Percentiles rank a stretch among this genome's conserved stretches.
Conservation (phyloP, 192 early-diverging fungal species). For the Helicostylum pulchrum region DNA sequence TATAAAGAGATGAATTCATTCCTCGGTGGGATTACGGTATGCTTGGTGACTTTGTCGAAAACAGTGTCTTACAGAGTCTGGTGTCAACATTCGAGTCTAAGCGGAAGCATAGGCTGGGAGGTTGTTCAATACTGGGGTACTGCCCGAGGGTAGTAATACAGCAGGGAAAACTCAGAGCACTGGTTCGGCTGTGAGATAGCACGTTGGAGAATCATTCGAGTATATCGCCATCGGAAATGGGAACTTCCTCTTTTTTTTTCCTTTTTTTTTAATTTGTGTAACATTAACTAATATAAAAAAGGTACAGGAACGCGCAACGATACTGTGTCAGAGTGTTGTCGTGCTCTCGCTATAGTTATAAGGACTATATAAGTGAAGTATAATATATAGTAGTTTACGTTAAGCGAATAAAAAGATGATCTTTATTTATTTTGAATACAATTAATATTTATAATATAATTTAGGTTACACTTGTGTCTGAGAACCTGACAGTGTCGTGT, state of each 20-base stretch:
- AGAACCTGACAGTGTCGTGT: too few relatives aligned
- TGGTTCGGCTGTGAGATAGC: slow-evolving; percentile 40
- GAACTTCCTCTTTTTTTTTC: slow-evolving; percentile 32
- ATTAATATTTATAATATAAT: too few relatives aligned
- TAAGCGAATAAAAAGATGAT: too few relatives aligned
- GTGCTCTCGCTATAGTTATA: too few relatives aligned
- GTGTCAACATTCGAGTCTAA: slow-evolving; percentile 39
- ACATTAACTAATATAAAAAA: too few relatives aligned
- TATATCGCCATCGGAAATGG: slow-evolving; percentile 22
- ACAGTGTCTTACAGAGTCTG: slow-evolving; percentile 41
- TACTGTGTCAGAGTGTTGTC: too few relatives aligned
- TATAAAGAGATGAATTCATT: slow-evolving; percentile 32
- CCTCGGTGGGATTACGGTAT: slow-evolving; percentile 24
- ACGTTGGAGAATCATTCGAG: slow-evolving; percentile 34
- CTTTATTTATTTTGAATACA: too few relatives aligned
- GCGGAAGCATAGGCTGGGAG: slow-evolving; percentile 32
- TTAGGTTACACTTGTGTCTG: too few relatives aligned
- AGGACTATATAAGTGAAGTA: too few relatives aligned
- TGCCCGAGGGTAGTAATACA: slow-evolving; percentile 47
- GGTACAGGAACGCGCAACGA: too few relatives aligned
- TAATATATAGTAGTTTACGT: too few relatives aligned
- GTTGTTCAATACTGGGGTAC: slow-evolving; percentile 38
- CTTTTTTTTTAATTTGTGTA: neutral
- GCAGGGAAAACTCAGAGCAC: slow-evolving; percentile 47
- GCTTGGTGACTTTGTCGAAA: slow-evolving; percentile 31